Percentiles rank a stretch among this genome's conserved stretches.
phyloP scores from a whole-genome alignment of 257 asterid species.

The Phtheirospermum japonicum region DNA sequence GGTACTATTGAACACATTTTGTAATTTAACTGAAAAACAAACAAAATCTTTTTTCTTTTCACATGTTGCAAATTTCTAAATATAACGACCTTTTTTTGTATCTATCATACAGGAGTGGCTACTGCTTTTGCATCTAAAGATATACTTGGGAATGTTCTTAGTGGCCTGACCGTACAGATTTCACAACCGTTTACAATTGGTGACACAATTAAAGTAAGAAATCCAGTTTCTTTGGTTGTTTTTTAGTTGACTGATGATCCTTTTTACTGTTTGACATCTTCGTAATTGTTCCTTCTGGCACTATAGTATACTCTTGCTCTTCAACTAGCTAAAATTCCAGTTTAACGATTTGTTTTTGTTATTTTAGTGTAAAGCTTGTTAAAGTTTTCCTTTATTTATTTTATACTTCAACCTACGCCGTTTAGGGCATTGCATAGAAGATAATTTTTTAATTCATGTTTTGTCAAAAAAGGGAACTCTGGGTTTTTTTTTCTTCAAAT shows the following conservation, averaged over 20 bases:
- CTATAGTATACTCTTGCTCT: background rate
- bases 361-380: too few species aligned
- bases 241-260: conserved; percentile 4
- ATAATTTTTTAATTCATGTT: too few species aligned
- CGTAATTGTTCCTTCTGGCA: conserved; percentile 5
- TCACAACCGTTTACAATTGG: conserved; percentile 84
- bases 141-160: conserved; percentile 83
- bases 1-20: conserved; percentile 3
- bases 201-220: conserved; percentile 77
- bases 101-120: conserved; percentile 75
- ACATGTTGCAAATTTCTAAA: background rate
- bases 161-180: conserved; percentile 78
- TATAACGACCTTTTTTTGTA: conserved; percentile 24
- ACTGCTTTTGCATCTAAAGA: conserved; percentile 96
- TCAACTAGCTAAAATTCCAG: conserved; percentile 9
- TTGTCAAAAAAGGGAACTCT: conserved; percentile 13
- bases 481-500: background rate
- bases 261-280: conserved; percentile 17
- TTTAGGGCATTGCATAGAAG: background rate
- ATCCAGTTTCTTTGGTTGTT: conserved; percentile 8
- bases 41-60: background rate
- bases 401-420: background rate
- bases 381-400: background rate
- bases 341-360: conserved; percentile 5
- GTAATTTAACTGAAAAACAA: background rate